phyloP scores from a whole-genome alignment of 805 yeast genomes.

The Wickerhamomyces sydowiorum region DNA sequence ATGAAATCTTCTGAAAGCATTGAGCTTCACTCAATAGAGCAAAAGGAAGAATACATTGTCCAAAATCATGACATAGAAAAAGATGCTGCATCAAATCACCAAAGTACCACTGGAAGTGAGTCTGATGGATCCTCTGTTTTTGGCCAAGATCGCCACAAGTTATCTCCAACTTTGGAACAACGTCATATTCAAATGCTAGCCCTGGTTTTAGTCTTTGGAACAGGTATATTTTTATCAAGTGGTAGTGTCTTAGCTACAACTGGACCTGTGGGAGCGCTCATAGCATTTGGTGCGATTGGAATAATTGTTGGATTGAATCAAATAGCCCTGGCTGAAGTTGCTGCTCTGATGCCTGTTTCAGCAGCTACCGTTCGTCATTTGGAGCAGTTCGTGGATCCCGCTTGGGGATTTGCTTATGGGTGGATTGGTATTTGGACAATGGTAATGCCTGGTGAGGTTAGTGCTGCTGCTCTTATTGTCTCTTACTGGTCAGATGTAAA shows the following conservation, averaged over 20 bases:
- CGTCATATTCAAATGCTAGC: slow-evolving; percentile 44
- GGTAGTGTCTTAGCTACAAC: slow-evolving; percentile 32
- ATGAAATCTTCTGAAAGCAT: no score
- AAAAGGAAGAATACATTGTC: no score
- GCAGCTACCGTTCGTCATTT: slow-evolving; percentile 31
- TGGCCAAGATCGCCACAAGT: slow-evolving; percentile 9
- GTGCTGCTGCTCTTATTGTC: slow-evolving; percentile 43
- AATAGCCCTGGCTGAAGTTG: slow-evolving; percentile 33
- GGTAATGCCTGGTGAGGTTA: slow-evolving; percentile 37
- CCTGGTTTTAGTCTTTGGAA: slow-evolving; percentile 40
- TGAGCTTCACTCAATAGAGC: no score
- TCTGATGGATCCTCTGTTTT: slow-evolving; percentile 5
- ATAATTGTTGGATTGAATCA: slow-evolving; percentile 33
- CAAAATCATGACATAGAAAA: background rate
- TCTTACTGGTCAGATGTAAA: slow-evolving; percentile 38
- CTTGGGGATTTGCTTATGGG: slow-evolving; percentile 42
- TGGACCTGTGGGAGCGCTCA: slow-evolving; percentile 30
- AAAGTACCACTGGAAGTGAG: background rate
- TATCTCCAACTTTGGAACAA: slow-evolving; percentile 13
- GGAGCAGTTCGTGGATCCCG: slow-evolving; percentile 36
- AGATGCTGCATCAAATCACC: no score
- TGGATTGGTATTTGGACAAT: slow-evolving; percentile 36
- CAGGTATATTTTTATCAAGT: slow-evolving; percentile 36
- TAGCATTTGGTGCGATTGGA: slow-evolving; percentile 29
- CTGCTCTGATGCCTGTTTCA: slow-evolving; percentile 33